Evolutionary conservation across 495 filamentous ascomycete species (phyloP).

Genomic region (Neurospora sp.): DNA sequence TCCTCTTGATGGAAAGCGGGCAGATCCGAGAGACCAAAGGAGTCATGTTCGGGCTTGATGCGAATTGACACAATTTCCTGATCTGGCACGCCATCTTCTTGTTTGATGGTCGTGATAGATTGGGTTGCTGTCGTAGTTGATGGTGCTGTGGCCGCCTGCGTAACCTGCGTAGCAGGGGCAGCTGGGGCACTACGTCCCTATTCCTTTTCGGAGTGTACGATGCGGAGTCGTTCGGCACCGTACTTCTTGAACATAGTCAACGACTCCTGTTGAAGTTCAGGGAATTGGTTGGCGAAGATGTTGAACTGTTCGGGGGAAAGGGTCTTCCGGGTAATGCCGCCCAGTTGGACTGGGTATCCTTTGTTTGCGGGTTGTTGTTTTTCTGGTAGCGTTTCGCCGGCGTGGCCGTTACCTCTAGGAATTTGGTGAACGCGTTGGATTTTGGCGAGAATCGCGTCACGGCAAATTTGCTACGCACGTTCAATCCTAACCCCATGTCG

Average conservation of each 20-base stretch:
- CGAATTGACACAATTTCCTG: neutral
- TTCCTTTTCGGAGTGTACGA: slow-evolving; percentile 33
- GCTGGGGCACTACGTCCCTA: slow-evolving; percentile 12
- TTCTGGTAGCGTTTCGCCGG: too few species aligned
- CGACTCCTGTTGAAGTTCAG: slow-evolving; percentile 33
- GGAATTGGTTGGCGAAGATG: slow-evolving; percentile 40
- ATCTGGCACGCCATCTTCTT: neutral
- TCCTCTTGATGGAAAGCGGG: neutral
- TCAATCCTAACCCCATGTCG: neutral
- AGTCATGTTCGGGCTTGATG: neutral
- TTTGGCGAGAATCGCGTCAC: neutral
- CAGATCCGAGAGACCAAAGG: neutral
- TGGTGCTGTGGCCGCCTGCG: slow-evolving; percentile 1
- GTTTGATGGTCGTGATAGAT: neutral
- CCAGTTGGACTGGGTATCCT: neutral
- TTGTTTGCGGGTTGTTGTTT: neutral
- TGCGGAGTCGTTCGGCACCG: slow-evolving; percentile 34
- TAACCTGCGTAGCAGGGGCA: slow-evolving; percentile 10
- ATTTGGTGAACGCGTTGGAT: neutral
- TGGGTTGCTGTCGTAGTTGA: neutral
- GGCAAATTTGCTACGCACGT: neutral
- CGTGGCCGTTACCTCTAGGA: neutral
- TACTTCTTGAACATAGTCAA: slow-evolving; percentile 34
- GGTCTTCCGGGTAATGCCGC: slow-evolving; percentile 27
- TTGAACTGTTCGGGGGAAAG: slow-evolving; percentile 38